Evolutionary conservation across 345 rosid genomes (phyloP).

Genomic region (Sapria himalayana): DNA sequence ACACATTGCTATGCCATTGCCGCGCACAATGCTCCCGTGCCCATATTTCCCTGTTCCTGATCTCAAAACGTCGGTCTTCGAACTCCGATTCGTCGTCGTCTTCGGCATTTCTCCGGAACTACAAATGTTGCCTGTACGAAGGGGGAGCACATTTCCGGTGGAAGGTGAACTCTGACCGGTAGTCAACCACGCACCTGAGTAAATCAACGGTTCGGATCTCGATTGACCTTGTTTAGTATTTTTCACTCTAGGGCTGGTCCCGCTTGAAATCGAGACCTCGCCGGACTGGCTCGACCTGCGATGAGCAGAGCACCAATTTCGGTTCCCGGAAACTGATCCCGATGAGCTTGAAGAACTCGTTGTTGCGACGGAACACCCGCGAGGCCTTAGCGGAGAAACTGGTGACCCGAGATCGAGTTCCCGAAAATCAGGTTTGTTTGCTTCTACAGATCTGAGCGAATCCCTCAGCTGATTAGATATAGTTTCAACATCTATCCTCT

Average conservation of each 20-base stretch:
- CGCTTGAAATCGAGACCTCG: constrained; percentile 32
- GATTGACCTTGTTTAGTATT: constrained; percentile 16
- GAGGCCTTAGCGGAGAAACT: constrained; percentile 55
- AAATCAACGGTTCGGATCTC: constrained; percentile 27
- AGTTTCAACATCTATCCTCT: constrained; percentile 16
- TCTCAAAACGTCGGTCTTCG: constrained; percentile 49
- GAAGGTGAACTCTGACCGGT: constrained; percentile 34
- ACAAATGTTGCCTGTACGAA: constrained; percentile 72
- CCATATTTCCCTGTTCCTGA: constrained; percentile 69
- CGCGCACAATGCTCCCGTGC: constrained; percentile 73
- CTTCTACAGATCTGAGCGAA: constrained; percentile 28
- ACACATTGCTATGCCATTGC: constrained; percentile 10
- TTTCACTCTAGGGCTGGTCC: constrained; percentile 33
- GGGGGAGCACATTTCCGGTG: constrained; percentile 35
- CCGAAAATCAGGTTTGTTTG: constrained; percentile 59
- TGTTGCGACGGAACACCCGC: constrained; percentile 14
- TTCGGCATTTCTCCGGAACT: constrained; percentile 60
- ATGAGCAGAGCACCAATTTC: constrained; percentile 11
- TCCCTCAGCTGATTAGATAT: constrained; percentile 26
- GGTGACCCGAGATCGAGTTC: constrained; percentile 82
- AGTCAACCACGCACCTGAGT: constrained; percentile 29
- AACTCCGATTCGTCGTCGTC: constrained; percentile 32
- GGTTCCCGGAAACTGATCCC: constrained; percentile 54
- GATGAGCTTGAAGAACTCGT: constrained; percentile 57
- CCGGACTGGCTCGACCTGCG: constrained; percentile 37